Base-by-base conservation (phyloP, 192 early-diverging fungal genomes). In the Pilaira anomala region DNA sequence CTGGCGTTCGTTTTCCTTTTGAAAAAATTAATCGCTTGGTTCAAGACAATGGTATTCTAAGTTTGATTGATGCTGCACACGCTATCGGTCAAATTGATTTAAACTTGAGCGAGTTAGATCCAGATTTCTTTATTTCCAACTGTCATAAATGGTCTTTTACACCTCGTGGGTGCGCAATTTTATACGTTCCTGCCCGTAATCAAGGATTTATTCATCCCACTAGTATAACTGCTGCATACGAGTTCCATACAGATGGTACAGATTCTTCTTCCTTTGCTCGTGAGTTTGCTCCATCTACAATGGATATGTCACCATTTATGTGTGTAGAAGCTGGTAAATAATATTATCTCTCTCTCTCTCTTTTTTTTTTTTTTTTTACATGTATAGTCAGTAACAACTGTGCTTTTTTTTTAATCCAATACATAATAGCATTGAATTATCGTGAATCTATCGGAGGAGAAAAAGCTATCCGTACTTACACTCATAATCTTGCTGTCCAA, bases 51-150 rank as follows among this genome's bases (percentile, higher is more conserved):
- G 63, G 71, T 12, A 83, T 87, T 46, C 52, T 82, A 46, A 76
- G 78, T n/a, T 69, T 82, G 59, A 68, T 88, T 19, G 87, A 88
- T 67, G 87, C 81, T 21, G 86, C 87, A 8, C 87, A 88, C 60
- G 58, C 84, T 18, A 80, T 88, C 60, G 66, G 66, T 30, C 86
- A 88, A 59, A 79, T 88, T 25, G 79, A 78, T 36, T 49, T 87
- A 0, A 68, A 86, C 30, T 41, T 87, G 12, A 55, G 48, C 11
- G 77, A 76, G 42, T 63, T 82, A 14, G 63, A 74, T 46, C 77
- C 89, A 1, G 89, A 91, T 54, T 91, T 83, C 53, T 85, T 82
- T 52, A 78, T 83, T 13, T 67, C 80, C 25, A 85, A 86, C 66
- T 76, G 74, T 54, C 86, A 88, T 68, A 88, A 88, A 71, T 88